Evolutionary conservation across 495 filamentous ascomycete genomes (phyloP), one percentile per base, ranked within the genome.

Genomic region (Penicillium atrosanguineum): DNA sequence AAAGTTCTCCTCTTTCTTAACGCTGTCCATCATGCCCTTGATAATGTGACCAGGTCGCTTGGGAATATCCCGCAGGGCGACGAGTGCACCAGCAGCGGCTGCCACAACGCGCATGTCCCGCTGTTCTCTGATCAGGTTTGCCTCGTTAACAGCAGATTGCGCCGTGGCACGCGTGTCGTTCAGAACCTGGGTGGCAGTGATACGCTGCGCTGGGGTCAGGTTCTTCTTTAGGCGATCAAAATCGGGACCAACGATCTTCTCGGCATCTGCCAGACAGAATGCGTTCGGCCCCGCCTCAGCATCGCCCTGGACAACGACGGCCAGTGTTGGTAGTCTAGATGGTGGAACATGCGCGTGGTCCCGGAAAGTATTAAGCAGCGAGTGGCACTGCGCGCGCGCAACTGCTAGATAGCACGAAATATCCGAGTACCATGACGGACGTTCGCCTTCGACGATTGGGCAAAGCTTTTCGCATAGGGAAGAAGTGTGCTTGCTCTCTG

Each of bases 1-100:
- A 31, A 87, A 65, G 59, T 93, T 97, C 61, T 97, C 93, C 69
- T 98, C 94, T 28, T 83, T 82, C 74, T 97, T 97, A 67, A 97
- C 83, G 64, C 92, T 97, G 60, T 98, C 94, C 93, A 97, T 98
- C 70, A 97, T 88, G 18, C 84, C 87, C 71, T 95, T 96, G 72
- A 98, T 97, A 16, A 95, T 84, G 31, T 83, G 79, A 47, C 86
- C 87, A 14, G 94, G 89, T 64, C 94, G 96, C 79, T 95, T 97
- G 4, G 95, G 92, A 4, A 95, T 77, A 23, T 88, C 79, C 28
- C 83, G 83, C 66, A 96, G 82, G n/a, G 90, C 88, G 31, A 97
- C 86, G 52, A 96, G 68, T 4, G 94, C 95, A 47, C 87, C 86
- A 14, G 95, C 89, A 25, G 90, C 91, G 20, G 92, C 88, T 16